Evolutionary conservation across 768 basidiomycete genomes (phyloP).

Genomic region (Calocybe cyanea): DNA sequence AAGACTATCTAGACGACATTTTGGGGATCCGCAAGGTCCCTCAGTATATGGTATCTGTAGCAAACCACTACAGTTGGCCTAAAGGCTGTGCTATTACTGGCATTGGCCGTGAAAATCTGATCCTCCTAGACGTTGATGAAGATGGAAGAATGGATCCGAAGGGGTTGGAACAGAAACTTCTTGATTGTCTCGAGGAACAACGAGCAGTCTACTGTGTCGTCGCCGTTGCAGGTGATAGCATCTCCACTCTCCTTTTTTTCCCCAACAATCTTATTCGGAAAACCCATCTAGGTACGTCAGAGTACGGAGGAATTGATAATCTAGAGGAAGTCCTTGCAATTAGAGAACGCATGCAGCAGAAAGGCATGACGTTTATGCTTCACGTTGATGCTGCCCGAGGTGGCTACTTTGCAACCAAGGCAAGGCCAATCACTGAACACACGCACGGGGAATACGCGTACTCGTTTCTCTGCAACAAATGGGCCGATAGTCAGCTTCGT

Average conservation of each 20-base stretch:
- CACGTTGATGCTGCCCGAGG: neutral
- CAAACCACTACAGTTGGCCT: neutral
- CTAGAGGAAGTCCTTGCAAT: neutral
- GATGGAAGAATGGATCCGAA: neutral
- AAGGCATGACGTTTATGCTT: neutral
- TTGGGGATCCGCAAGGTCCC: neutral
- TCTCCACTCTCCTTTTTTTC: neutral
- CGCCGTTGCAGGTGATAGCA: neutral
- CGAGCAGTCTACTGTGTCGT: neutral
- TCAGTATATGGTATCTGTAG: neutral
- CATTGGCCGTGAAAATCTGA: neutral
- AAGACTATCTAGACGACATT: neutral
- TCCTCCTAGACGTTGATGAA: neutral
- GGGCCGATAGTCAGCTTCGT: neutral
- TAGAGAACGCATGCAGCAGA: neutral
- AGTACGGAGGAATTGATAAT: neutral
- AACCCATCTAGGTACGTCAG: neutral
- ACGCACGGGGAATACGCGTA: neutral
- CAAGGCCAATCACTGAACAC: neutral
- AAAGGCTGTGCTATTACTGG: neutral
- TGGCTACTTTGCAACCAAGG: neutral
- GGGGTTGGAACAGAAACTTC: neutral
- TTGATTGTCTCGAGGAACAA: neutral
- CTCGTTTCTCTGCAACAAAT: neutral
- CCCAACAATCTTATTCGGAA: neutral